Evolutionary conservation across 768 basidiomycete species (phyloP).

Genomic region (Chalciporus sphaerocephalus): DNA sequence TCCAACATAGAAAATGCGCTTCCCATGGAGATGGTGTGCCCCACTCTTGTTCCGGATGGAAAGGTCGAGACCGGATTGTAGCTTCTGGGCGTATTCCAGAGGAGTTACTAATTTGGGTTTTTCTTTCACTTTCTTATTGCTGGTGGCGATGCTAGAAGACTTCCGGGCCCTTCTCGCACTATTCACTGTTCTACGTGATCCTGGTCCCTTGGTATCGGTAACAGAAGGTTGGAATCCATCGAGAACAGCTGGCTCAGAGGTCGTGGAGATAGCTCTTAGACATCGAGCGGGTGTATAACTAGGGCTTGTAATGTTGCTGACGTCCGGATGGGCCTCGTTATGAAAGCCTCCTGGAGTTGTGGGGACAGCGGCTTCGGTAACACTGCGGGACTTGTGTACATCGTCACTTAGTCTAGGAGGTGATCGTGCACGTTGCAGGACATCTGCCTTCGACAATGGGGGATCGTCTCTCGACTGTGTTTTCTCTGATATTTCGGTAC

Average conservation of each 20-base stretch:
- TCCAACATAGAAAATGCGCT: slow-evolving; percentile 54
- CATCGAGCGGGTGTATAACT: slow-evolving; percentile 1
- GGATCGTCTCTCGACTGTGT: not conserved
- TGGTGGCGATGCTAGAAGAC: slow-evolving; percentile 1
- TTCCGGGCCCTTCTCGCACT: slow-evolving; percentile 15
- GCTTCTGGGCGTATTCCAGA: slow-evolving; percentile 49
- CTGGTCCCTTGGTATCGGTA: slow-evolving; percentile 2
- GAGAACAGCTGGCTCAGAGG: not conserved
- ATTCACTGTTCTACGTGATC: slow-evolving; percentile 20
- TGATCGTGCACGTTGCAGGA: not conserved
- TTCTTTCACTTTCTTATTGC: slow-evolving; percentile 34
- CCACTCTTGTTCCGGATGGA: slow-evolving; percentile 17
- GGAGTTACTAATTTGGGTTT: slow-evolving; percentile 44
- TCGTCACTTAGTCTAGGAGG: not conserved
- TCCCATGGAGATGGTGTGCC: slow-evolving; percentile 44
- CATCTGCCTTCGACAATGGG: not conserved
- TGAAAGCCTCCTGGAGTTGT: slow-evolving; percentile 10
- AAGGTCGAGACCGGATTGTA: slow-evolving; percentile 33
- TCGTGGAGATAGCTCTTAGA: not conserved
- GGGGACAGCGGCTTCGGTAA: not conserved
- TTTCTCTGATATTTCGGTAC: not conserved
- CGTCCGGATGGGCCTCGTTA: not conserved
- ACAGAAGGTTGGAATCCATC: not conserved
- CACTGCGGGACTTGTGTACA: not conserved
- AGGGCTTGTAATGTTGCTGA: slow-evolving; percentile 23